Evolutionary conservation across 768 basidiomycete genomes (phyloP).

Genomic region (Tephrocybe rancida): DNA sequence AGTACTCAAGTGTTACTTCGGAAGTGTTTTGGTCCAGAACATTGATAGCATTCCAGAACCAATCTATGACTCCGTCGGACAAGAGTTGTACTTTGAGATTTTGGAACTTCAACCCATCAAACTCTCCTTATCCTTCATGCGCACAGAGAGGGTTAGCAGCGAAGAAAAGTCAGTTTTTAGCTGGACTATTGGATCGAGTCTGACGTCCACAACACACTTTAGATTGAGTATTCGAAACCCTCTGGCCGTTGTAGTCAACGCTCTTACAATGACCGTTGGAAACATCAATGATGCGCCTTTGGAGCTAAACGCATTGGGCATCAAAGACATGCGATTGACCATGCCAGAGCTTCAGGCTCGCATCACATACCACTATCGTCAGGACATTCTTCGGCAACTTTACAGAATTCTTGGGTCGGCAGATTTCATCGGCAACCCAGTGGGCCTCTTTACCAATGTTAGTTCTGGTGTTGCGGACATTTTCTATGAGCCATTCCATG

Average conservation of each 20-base stretch:
- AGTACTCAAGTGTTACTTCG: conserved; percentile 5
- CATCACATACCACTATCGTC: conserved; percentile 89
- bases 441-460: conserved; percentile 97
- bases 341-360: conserved; percentile 83
- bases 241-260: conserved; percentile 90
- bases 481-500: conserved; percentile 98
- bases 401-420: conserved; percentile 98
- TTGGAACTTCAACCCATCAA: conserved; percentile 94
- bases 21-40: conserved; percentile 72
- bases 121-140: conserved; percentile 94
- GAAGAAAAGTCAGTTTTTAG: conserved; percentile 78
- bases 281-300: conserved; percentile 96
- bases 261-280: conserved; percentile 94
- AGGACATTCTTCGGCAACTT: conserved; percentile 90
- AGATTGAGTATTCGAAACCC: conserved; percentile 87
- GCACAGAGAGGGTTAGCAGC: conserved; percentile 90
- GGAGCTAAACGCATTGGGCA: conserved; percentile 89
- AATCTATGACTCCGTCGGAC: conserved; percentile 61
- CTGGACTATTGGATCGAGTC: conserved; percentile 5
- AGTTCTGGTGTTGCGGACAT: conserved; percentile 98
- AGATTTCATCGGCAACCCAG: conserved; percentile 95
- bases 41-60: conserved; percentile 74
- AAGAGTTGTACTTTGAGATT: conserved; percentile 93
- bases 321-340: conserved; percentile 92
- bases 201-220: background rate